Base-by-base conservation (phyloP, 108 stramenopile species). In the Asterionellopsis glacialis region DNA sequence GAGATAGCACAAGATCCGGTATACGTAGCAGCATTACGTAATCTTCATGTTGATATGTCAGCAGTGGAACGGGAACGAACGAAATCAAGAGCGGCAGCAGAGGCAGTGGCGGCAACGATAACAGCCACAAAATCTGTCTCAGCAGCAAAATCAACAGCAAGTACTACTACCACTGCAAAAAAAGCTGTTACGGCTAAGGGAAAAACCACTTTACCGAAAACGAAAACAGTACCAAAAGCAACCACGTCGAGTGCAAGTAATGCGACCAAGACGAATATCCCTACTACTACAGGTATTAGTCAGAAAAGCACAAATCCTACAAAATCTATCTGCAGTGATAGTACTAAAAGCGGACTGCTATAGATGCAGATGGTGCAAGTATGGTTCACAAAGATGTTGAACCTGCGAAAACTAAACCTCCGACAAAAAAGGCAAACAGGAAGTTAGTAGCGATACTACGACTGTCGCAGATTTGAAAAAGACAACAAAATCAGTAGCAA, bases 11-110 rank as follows among this genome's bases (percentile, higher is more conserved):
- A 56, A 18, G 75, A 76, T 55, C 75, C 75, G 12, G 69, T 76
- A 40, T 76, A 76, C 52, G 51, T 76, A 41, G 63, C 70, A 19
- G 75, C 75, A 18, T 56, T 76, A 28, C 60, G 70, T 26, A 67
- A 71, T 45, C 45, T 69, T 12, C 68, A 71, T 54, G 66, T 76
- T 0, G 74, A 75, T 49, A 33, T 57, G 38, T 2, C 33, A 33
- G 33, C 33, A 33, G 33, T 33, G 7, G 33, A 33, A 33, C 33
- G 33, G 33, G 33, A 33, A 33, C 33, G 33, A 48, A 48, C 7
- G 47, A 48, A 18, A 48, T 21, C 47, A 6, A 48, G 19, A 48
- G 21, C 47, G 7, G 21, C 47, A 6, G 21, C 47, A 48, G 21
- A 2, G 9, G 21, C 47, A 48, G 21, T 9, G 9, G 21, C 47